Evolutionary conservation across 2,329 filamentous ascomycete species (phyloP), one percentile per base, ranked within the genome.

Genomic region (Claviceps digitariae): DNA sequence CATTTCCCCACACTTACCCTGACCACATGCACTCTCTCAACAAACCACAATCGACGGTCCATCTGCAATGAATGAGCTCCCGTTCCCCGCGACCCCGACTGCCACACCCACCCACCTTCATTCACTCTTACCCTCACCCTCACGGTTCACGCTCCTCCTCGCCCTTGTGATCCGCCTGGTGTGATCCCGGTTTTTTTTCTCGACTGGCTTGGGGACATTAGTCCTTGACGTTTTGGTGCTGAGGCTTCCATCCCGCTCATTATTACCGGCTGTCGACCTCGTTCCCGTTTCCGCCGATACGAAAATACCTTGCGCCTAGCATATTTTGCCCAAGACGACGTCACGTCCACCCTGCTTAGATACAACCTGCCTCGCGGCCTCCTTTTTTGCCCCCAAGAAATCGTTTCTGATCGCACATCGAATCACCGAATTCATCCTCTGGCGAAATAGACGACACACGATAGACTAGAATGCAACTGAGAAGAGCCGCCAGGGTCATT

Each of bases 401-500:
- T n/a, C 20, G 4, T 12, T 17, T 23, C 20, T 31, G 8, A 13
- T 27, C 15, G 17, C 15, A 3, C 31, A 12, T 12, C 47, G n/a
- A 45, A 10, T 36, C 21, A 17, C 17, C 20, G 1, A n/a, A 15
- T 25, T 15, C 9, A 38, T 50, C 12, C 2, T n/a, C 10, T 9
- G 20, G 20, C 29, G 36, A 29, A 29, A 29, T 27, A 36, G 4
- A 43, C n/a, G 12, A 29, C n/a, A 27, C 36, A 56, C 57, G 59
- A 54, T 61, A 65, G 62, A 57, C 83, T 84, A 65, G 64, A 58
- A 83, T 84, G 81, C 76, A 81, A 72, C 80, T 94, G 64, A 79
- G 77, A 59, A 83, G 78, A 71, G 91, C 93, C 54, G 93, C 93
- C 52, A 86, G 93, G 57, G 84, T 97, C 58, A 97, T 98, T 65